These are phyloP conservation scores for Entomophthora muscae DNA, from an alignment of 371 early-diverging fungal species.

Conservation along the genomic window DNA sequence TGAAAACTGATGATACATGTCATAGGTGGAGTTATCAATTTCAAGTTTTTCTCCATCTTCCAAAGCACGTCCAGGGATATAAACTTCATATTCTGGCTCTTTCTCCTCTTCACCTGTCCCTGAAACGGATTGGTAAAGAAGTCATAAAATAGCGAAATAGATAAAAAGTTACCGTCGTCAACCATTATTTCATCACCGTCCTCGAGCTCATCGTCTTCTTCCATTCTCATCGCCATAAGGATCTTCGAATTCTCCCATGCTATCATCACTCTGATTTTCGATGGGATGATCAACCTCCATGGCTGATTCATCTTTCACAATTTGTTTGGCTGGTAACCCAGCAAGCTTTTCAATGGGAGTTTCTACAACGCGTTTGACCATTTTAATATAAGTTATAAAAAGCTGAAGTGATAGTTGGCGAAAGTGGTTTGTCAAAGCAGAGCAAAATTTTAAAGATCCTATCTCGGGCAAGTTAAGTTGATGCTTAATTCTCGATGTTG, in stretches of 20 bases:
- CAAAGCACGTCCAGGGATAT: slow-evolving; percentile 80
- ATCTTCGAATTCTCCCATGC: slow-evolving; percentile 94
- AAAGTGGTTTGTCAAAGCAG: too few relatives aligned
- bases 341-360: neutral
- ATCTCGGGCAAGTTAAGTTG: too few relatives aligned
- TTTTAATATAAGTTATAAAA: too few relatives aligned
- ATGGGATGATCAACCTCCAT: neutral
- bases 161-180: slow-evolving; percentile 25
- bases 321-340: neutral
- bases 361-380: neutral
- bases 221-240: slow-evolving; percentile 86
- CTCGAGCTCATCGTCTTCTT: slow-evolving; percentile 48
- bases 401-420: too few relatives aligned
- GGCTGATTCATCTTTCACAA: neutral
- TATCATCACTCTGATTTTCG: slow-evolving; percentile 13
- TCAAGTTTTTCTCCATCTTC: slow-evolving; percentile 79
- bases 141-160: too few relatives aligned
- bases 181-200: slow-evolving; percentile 26
- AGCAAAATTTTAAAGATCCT: too few relatives aligned
- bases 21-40: slow-evolving; percentile 84
- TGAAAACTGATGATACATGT: slow-evolving; percentile 84
- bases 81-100: slow-evolving; percentile 27
- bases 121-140: too few relatives aligned
- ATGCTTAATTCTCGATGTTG: too few relatives aligned
- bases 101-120: slow-evolving; percentile 9